These are phyloP conservation scores for Punica granatum DNA, from an alignment of 345 rosid species.

Conservation along the genomic window DNA sequence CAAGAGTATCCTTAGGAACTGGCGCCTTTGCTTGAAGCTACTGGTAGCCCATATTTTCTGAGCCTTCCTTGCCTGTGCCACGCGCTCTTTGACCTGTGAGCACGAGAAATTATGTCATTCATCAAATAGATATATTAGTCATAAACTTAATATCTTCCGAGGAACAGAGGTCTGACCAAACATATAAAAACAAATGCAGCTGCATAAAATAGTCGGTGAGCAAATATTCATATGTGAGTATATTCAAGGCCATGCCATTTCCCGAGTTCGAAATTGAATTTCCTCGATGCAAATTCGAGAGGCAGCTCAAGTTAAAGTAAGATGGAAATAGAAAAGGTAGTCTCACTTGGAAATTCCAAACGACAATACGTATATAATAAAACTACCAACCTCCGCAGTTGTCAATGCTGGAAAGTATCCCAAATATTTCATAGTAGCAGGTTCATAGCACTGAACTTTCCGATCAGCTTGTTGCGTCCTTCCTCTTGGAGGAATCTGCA, in stretches of 20 bases:
- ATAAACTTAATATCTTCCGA: neutral
- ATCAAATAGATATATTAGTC: neutral
- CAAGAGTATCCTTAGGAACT: conserved; percentile 83
- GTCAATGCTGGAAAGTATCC: conserved; percentile 78
- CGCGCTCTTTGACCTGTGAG: conserved; percentile 69
- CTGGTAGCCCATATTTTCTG: conserved; percentile 89
- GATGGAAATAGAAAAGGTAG: neutral
- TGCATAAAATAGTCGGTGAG: neutral
- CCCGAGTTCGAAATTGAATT: neutral
- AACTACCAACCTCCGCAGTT: conserved; percentile 51
- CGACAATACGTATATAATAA: neutral
- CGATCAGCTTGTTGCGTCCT: conserved; percentile 73
- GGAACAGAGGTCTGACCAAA: neutral
- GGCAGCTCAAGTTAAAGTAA: neutral
- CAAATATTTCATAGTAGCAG: conserved; percentile 95
- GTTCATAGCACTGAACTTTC: conserved; percentile 95
- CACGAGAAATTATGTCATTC: neutral
- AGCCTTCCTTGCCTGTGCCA: conserved; percentile 81
- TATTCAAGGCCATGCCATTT: neutral
- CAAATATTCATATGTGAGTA: neutral
- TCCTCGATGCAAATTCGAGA: neutral
- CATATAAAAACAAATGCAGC: neutral
- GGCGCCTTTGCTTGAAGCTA: conserved; percentile 90
- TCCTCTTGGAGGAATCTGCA: conserved; percentile 90
- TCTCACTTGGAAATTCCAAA: neutral